Percentiles rank a stretch among this genome's conserved stretches.
phyloP scores from a whole-genome alignment of 768 basidiomycete species.

The Lactarius deliciosus region DNA sequence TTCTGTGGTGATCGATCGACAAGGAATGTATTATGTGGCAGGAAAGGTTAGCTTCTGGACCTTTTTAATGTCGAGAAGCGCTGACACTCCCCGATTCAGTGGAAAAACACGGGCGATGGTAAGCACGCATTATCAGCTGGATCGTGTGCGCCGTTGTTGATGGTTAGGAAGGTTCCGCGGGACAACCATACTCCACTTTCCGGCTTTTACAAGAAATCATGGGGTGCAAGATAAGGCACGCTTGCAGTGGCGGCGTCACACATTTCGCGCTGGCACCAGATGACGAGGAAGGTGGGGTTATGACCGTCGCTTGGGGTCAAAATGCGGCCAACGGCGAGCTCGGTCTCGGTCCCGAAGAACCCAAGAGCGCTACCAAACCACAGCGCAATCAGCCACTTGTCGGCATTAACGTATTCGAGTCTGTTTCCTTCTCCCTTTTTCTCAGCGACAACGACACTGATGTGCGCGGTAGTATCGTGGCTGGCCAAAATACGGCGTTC shows the following conservation, averaged over 20 bases:
- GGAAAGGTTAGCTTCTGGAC: constrained; percentile 53
- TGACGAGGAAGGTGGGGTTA: constrained; percentile 60
- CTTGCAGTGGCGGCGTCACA: constrained; percentile 82
- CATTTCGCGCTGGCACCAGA: constrained; percentile 81
- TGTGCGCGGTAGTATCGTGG: constrained; percentile 58
- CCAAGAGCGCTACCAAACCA: constrained; percentile 86
- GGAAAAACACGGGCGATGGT: constrained; percentile 96
- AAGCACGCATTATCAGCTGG: constrained; percentile 22
- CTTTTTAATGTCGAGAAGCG: not conserved
- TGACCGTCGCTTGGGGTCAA: constrained; percentile 87
- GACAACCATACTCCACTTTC: constrained; percentile 86
- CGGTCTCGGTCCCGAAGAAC: constrained; percentile 73
- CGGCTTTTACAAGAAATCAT: constrained; percentile 84
- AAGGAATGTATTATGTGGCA: constrained; percentile 86
- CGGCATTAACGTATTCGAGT: constrained; percentile 83
- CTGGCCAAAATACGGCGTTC: constrained; percentile 83
- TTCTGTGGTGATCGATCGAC: constrained; percentile 80
- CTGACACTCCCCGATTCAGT: constrained; percentile 45
- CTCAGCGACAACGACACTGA: not conserved
- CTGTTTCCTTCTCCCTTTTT: constrained; percentile 32
- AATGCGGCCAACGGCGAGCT: constrained; percentile 89
- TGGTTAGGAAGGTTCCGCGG: constrained; percentile 67
- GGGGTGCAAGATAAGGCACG: constrained; percentile 75
- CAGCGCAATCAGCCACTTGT: constrained; percentile 64
- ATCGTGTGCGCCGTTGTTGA: constrained; percentile 14